Percentiles rank a stretch among this genome's conserved stretches.
phyloP scores from a whole-genome alignment of 306 rosid genomes.

The Potentilla sterilis region DNA sequence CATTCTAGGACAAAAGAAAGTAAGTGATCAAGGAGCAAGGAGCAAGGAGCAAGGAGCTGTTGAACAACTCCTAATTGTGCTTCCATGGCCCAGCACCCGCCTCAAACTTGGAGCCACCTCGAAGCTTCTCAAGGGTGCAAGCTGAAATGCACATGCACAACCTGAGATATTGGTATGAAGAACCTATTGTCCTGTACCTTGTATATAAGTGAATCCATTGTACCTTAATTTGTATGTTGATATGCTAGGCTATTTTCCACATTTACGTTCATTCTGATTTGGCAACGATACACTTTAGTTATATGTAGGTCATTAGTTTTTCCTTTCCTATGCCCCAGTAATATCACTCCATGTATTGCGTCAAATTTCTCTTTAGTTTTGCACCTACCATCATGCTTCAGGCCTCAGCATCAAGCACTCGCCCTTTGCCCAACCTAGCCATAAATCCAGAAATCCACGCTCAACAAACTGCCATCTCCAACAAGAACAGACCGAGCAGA shows the following conservation, averaged over 20 bases:
- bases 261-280: neutral
- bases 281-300: neutral
- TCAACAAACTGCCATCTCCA: neutral
- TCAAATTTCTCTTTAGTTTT: neutral
- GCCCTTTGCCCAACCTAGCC: neutral
- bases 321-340: neutral
- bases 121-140: neutral
- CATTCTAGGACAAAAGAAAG: conserved; percentile 40
- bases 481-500: neutral
- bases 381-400: neutral
- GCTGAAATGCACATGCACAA: neutral
- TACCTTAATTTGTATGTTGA: neutral
- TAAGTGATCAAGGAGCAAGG: neutral
- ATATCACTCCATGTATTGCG: neutral
- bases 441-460: neutral
- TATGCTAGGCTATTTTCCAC: neutral
- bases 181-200: neutral
- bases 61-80: conserved; percentile 1
- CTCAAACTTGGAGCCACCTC: neutral
- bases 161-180: neutral
- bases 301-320: neutral
- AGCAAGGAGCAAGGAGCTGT: neutral
- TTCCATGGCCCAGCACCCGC: neutral
- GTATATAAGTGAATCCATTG: conserved; percentile 21
- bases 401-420: neutral